phyloP scores from a whole-genome alignment of 192 early-diverging fungal species.

The Chytriomyces sp. region DNA sequence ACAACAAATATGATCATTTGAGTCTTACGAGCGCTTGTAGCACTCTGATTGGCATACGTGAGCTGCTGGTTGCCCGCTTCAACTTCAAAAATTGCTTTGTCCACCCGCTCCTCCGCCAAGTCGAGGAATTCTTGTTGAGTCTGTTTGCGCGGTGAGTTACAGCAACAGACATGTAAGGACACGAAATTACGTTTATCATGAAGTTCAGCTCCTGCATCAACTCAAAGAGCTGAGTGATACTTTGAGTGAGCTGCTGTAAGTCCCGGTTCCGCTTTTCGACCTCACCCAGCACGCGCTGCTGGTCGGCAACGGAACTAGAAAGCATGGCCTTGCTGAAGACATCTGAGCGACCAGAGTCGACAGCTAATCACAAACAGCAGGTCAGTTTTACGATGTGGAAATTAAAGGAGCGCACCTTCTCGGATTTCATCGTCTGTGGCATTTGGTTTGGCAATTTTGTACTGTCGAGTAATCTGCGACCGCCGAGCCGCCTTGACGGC shows the following conservation, averaged over 20 bases:
- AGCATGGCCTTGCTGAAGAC: constrained; percentile 3
- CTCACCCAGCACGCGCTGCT: not conserved
- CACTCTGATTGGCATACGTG: not conserved
- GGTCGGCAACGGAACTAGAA: not conserved
- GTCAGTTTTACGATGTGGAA: not conserved
- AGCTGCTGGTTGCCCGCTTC: constrained; percentile 9
- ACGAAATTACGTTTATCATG: not conserved
- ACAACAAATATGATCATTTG: constrained; percentile 6
- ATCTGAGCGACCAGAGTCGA: constrained; percentile 6
- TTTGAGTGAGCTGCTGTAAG: not conserved
- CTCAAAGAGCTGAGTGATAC: not conserved
- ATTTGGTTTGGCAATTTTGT: constrained; percentile 28
- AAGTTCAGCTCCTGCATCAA: constrained; percentile 1
- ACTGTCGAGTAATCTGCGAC: constrained; percentile 18
- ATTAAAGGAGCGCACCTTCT: not conserved
- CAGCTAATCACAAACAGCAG: not conserved
- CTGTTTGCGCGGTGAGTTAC: not conserved
- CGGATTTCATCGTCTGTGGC: constrained; percentile 20
- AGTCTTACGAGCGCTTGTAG: not conserved
- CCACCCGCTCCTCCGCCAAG: not conserved
- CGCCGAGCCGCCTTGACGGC: not conserved
- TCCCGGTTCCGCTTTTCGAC: constrained; percentile 4
- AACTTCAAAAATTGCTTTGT: not conserved
- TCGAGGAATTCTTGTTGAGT: constrained; percentile 9
- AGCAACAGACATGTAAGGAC: not conserved